Evolutionary conservation across 495 filamentous ascomycete species (phyloP).

Genomic region (Chaetomidium leptoderma): DNA sequence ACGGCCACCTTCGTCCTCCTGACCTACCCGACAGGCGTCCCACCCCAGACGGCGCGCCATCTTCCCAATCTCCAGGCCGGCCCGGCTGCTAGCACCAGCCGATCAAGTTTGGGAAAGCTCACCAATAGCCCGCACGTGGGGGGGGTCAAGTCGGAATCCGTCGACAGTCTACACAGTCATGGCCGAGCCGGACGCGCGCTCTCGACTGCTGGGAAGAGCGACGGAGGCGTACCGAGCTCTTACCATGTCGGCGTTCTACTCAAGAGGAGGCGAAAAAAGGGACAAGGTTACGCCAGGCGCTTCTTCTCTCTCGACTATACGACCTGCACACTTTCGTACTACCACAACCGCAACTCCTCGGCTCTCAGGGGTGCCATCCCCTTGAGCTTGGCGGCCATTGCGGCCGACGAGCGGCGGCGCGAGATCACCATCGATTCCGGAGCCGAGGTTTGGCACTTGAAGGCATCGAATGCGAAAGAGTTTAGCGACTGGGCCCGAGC

Average conservation of each 20-base stretch:
- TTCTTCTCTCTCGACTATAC: slow-evolving; percentile 94
- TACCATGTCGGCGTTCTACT: slow-evolving; percentile 78
- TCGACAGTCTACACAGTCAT: slow-evolving; percentile 55
- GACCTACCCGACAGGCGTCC: slow-evolving; percentile 80
- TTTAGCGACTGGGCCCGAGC: slow-evolving; percentile 84
- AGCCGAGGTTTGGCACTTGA: slow-evolving; percentile 95
- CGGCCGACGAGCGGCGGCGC: slow-evolving; percentile 75
- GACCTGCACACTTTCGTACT: slow-evolving; percentile 89
- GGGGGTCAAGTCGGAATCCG: slow-evolving; percentile 45
- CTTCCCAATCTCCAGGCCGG: slow-evolving; percentile 52
- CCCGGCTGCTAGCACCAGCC: slow-evolving; percentile 44
- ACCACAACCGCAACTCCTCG: slow-evolving; percentile 86
- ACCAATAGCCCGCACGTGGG: slow-evolving; percentile 35
- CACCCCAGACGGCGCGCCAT: slow-evolving; percentile 74
- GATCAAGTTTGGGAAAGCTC: slow-evolving; percentile 45
- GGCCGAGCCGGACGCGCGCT: slow-evolving; percentile 28
- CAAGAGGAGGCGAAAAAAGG: slow-evolving; percentile 86
- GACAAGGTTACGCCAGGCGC: slow-evolving; percentile 85
- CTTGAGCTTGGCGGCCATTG: slow-evolving; percentile 81
- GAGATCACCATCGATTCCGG: slow-evolving; percentile 97
- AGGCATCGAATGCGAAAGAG: slow-evolving; percentile 72
- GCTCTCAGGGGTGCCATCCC: slow-evolving; percentile 89
- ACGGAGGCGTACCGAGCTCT: slow-evolving; percentile 27
- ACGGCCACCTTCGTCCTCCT: slow-evolving; percentile 90
- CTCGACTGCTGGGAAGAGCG: slow-evolving; percentile 34